Base-by-base conservation (phyloP, 345 rosid genomes). In the Anastatica hierochuntica region DNA sequence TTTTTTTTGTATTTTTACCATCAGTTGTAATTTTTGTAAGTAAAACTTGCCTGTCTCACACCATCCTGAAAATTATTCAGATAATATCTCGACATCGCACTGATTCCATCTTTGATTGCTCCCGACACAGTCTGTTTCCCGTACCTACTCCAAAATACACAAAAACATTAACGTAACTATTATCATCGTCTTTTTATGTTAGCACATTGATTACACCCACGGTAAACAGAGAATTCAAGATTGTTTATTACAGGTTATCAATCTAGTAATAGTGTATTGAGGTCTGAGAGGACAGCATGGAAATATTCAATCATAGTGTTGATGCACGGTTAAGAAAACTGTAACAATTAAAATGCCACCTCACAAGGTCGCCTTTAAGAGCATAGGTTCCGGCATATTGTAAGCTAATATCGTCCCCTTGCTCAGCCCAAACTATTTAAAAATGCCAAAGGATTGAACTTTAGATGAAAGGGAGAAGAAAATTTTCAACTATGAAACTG, bases 61-160 rank as follows among this genome's bases (percentile, higher is more conserved):
- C 98, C 98, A 61, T 90, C 98, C 10, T 90, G 95, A 69, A 90
- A 90, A 54, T 90, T 90, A 66, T 90, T 90, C 72, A 84, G 62
- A 62, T 83, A 90, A 60, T 90, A 90, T 81, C 98, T 81, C 18
- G 96, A 87, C 63, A 84, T 33, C 41, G 98, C 88, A 76, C 95
- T 87, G 58, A 90, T 63, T 15, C 98, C 98, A 61, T 90, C 98
- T 74, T 71, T 90, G 57, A 90, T 77, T 38, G 74, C 26, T 55
- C 98, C 98, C 20, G 72, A 42, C 14, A 90, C n/a, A 0, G 98
- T 90, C 74, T 82, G 98, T 48, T 63, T 87, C 31, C 96, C 98
- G 36, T 82, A 92, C 72, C 98, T 92, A 72, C 69, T 66, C 18
- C 30, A 48, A 43, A 14, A 37, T 11, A 19, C 8, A 8, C 33